Conservation (phyloP, 495 filamentous ascomycete genomes). For the Penicillium samsonianum region DNA sequence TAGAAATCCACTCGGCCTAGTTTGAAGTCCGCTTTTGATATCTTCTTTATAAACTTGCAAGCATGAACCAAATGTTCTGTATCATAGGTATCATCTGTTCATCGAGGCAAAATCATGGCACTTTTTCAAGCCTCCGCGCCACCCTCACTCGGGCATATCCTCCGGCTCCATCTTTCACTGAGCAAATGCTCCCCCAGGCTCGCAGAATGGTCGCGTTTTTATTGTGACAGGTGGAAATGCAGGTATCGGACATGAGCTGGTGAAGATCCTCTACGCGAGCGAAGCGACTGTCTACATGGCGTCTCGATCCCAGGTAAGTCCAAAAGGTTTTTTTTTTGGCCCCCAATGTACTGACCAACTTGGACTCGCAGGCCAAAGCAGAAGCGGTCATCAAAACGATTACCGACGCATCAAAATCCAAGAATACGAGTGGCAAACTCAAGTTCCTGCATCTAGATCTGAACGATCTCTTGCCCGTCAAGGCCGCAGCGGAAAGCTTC, state of each 20-base stretch:
- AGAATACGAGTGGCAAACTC: slow-evolving; percentile 24
- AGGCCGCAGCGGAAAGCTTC: slow-evolving; percentile 32
- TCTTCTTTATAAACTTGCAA: no score
- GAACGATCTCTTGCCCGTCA: slow-evolving; percentile 35
- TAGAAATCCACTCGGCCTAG: no score
- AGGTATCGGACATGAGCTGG: slow-evolving; percentile 40
- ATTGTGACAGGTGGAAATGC: slow-evolving; percentile 38
- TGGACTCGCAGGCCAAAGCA: slow-evolving; percentile 22
- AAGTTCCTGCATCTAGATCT: slow-evolving; percentile 47
- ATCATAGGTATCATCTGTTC: no score
- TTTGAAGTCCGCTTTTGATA: no score
- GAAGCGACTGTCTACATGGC: slow-evolving; percentile 41
- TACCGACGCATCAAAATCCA: not conserved
- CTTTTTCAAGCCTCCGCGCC: not conserved
- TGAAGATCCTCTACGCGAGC: slow-evolving; percentile 36
- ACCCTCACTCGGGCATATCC: not conserved
- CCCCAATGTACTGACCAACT: not conserved
- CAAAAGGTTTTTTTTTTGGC: not conserved
- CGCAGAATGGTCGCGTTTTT: slow-evolving; percentile 52
- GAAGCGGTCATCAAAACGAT: slow-evolving; percentile 33
- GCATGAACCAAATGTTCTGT: no score
- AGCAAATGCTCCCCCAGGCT: not conserved
- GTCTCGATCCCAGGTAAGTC: slow-evolving; percentile 24
- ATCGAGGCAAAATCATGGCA: not conserved
- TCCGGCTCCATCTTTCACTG: not conserved